phyloP scores from a whole-genome alignment of 2,329 filamentous ascomycete genomes.

The Aureobasidium sp. region DNA sequence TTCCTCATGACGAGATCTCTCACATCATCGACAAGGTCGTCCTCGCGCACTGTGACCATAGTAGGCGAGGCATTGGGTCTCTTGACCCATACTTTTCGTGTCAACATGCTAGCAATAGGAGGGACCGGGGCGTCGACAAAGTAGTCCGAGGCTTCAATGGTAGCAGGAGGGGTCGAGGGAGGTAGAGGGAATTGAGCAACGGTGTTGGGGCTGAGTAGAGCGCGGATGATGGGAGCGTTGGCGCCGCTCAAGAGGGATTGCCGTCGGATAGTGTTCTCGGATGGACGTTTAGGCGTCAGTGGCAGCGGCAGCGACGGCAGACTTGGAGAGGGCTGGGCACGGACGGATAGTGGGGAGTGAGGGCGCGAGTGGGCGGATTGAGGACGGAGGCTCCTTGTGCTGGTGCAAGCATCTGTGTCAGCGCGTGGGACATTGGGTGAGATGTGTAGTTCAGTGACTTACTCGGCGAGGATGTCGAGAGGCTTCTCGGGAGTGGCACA shows the following conservation, averaged over 20 bases:
- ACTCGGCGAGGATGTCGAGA: neutral
- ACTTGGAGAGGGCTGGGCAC: neutral
- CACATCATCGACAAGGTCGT: slow-evolving; percentile 89
- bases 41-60: slow-evolving; percentile 73
- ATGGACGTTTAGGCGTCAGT: neutral
- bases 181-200: neutral
- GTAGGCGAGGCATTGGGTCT: slow-evolving; percentile 79
- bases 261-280: neutral
- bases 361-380: neutral
- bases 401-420: neutral
- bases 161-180: neutral
- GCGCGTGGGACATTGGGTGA: neutral
- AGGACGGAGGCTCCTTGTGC: neutral
- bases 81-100: slow-evolving; percentile 91
- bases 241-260: slow-evolving; percentile 7
- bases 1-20: slow-evolving; percentile 87
- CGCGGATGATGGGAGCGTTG: slow-evolving; percentile 1
- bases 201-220: neutral
- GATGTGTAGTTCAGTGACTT: neutral
- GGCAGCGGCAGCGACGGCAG: neutral
- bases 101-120: slow-evolving; percentile 45
- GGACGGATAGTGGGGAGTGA: neutral
- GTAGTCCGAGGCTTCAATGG: slow-evolving; percentile 10
- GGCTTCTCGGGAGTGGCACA: slow-evolving; percentile 2
- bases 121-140: neutral